Percentiles rank a stretch among this genome's conserved stretches.
Conservation (phyloP, 2,329 filamentous ascomycete genomes). For the Calonectria multiphialidica region DNA sequence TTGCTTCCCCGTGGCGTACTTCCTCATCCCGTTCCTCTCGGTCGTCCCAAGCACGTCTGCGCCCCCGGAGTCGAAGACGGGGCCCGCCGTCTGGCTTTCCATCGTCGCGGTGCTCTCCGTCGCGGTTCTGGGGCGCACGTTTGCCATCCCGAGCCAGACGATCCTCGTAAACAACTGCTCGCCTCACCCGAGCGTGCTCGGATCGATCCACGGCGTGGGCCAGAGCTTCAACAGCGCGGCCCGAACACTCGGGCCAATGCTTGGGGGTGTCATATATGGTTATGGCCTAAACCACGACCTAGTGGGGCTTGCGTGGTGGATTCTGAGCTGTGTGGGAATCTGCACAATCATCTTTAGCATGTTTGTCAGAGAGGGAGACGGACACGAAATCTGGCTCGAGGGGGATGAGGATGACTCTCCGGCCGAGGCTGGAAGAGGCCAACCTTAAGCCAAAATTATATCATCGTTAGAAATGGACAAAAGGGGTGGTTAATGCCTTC, state of each 20-base stretch:
- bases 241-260: slow-evolving; percentile 69
- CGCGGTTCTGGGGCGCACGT: slow-evolving; percentile 77
- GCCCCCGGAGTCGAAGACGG: slow-evolving; percentile 64
- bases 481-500: background rate
- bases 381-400: slow-evolving; percentile 74
- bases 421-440: background rate
- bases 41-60: slow-evolving; percentile 70
- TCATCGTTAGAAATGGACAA: background rate
- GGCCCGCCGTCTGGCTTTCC: slow-evolving; percentile 71
- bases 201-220: slow-evolving; percentile 62
- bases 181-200: slow-evolving; percentile 60
- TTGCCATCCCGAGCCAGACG: slow-evolving; percentile 62
- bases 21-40: slow-evolving; percentile 77
- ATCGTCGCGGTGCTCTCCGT: slow-evolving; percentile 72
- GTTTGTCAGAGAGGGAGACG: slow-evolving; percentile 70
- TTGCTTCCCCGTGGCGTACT: slow-evolving; percentile 78
- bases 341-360: slow-evolving; percentile 63
- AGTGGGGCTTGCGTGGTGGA: slow-evolving; percentile 72
- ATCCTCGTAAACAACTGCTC: slow-evolving; percentile 63
- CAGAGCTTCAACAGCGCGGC: slow-evolving; percentile 71
- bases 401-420: slow-evolving; percentile 64
- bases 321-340: slow-evolving; percentile 61
- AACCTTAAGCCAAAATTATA: background rate
- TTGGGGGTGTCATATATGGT: slow-evolving; percentile 73
- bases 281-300: slow-evolving; percentile 67